Conservation (phyloP, 257 asterid genomes). For the Scutellaria baicalensis region DNA sequence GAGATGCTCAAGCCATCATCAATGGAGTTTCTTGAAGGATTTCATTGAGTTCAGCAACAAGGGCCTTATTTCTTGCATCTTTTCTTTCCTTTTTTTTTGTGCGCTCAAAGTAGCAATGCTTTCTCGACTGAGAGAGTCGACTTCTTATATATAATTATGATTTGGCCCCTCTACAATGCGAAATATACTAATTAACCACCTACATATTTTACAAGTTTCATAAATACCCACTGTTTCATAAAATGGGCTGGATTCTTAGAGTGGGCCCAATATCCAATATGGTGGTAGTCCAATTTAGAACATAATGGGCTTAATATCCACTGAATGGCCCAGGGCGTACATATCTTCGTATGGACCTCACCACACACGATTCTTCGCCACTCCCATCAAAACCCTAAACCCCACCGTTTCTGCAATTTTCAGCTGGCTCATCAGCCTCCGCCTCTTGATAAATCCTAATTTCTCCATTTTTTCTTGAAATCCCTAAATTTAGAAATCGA, state of each 20-base stretch:
- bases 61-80: not conserved
- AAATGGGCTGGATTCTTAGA: not conserved
- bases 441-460: slow-evolving; percentile 3
- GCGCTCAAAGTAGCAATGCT: not conserved
- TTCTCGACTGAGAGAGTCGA: not conserved
- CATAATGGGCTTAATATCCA: not conserved
- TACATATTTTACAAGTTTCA: no score
- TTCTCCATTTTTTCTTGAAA: not conserved
- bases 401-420: slow-evolving; percentile 15
- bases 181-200: no score
- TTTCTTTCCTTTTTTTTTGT: not conserved
- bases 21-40: not conserved
- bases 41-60: not conserved
- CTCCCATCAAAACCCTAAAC: slow-evolving; percentile 27
- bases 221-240: not conserved
- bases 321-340: not conserved
- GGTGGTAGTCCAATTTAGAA: not conserved
- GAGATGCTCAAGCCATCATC: slow-evolving; percentile 9
- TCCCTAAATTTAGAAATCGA: not conserved
- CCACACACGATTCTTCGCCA: not conserved
- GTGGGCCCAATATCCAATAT: not conserved
- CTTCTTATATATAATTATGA: no score
- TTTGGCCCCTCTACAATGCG: no score
- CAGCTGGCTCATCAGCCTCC: not conserved
- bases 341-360: not conserved